Percentiles rank a stretch among this genome's conserved stretches.
These are phyloP conservation scores for Melastoma candidum DNA, from an alignment of 441 rosid genomes.

Conservation along the genomic window DNA sequence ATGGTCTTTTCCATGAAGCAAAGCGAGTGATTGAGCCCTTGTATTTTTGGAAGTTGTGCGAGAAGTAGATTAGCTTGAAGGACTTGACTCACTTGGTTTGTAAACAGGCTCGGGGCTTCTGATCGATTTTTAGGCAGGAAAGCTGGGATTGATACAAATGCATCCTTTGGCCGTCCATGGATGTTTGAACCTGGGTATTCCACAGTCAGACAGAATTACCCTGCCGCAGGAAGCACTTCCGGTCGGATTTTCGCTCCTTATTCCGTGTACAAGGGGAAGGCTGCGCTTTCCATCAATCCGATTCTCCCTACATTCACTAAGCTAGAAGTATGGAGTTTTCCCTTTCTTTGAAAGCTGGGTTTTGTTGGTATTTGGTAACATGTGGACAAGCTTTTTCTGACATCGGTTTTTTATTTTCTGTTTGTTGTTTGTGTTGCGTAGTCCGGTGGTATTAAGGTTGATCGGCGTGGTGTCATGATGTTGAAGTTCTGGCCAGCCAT, in stretches of 20 bases:
- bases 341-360: background rate
- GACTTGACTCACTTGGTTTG: no score
- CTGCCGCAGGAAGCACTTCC: slow-evolving; percentile 26
- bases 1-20: no score
- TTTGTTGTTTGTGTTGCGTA: slow-evolving; percentile 18
- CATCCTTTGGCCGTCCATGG: slow-evolving; percentile 24
- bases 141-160: slow-evolving; percentile 19
- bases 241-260: slow-evolving; percentile 64
- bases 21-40: no score
- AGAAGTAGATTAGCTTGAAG: no score
- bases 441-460: slow-evolving; percentile 54
- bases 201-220: slow-evolving; percentile 20
- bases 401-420: background rate
- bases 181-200: slow-evolving; percentile 34
- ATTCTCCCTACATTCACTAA: slow-evolving; percentile 56
- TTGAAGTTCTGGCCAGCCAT: slow-evolving; percentile 70
- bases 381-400: background rate
- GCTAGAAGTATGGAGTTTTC: slow-evolving; percentile 25
- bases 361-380: background rate
- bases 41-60: no score
- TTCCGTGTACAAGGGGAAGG: slow-evolving; percentile 81
- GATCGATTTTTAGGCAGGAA: slow-evolving; percentile 22
- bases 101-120: slow-evolving; percentile 32
- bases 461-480: slow-evolving; percentile 63
- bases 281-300: slow-evolving; percentile 71